Evolutionary conservation across 2,329 filamentous ascomycete genomes (phyloP), one percentile per base, ranked within the genome.

Genomic region (Bertia moriformis): DNA sequence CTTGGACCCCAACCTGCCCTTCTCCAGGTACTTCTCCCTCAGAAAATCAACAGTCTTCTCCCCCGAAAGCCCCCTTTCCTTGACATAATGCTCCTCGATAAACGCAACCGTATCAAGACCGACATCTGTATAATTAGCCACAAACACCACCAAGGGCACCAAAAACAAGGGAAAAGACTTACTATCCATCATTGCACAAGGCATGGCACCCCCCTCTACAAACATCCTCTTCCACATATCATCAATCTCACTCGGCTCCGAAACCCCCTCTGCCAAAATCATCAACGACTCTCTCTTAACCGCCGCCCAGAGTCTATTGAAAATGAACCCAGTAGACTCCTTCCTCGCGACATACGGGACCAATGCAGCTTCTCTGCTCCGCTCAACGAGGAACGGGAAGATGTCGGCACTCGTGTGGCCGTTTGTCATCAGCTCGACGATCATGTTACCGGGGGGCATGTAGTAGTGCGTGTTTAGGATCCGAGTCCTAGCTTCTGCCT

Each of bases 61-160:
- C 0, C 51, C 39, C 2, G 56, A 47, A 0, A 71, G 52, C 1
- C 58, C 56, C 3, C 68, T 61, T 46, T 72, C 68, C 2, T 58
- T 45, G 40, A 71, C 55, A 46, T 73, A 72, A 42, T 72, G 63
- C 19, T 62, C 45, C 42, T 73, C 69, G 39, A 73, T 72, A 38
- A 67, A 60, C 0, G 61, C 56, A 3, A 72, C 66, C 0, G 66
- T 72, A 39, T 73, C 69, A 1, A 73, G 53, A 1, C 67, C 68
- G 17, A 72, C 62, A 5, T n/a, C 24, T 29, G n/a, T n/a, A 29
- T 29, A 10, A 10, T n/a, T 29, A 10, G 24, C n/a, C 24, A 29
- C 10, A 29, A 10, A 29, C 24, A 29, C 10, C 24, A n/a, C n/a
- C n/a, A n/a, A n/a, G n/a, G n/a, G n/a, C n/a, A n/a, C 24, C n/a